phyloP scores from a whole-genome alignment of 202 grass and related monocot species.

The Digitaria exilis region DNA sequence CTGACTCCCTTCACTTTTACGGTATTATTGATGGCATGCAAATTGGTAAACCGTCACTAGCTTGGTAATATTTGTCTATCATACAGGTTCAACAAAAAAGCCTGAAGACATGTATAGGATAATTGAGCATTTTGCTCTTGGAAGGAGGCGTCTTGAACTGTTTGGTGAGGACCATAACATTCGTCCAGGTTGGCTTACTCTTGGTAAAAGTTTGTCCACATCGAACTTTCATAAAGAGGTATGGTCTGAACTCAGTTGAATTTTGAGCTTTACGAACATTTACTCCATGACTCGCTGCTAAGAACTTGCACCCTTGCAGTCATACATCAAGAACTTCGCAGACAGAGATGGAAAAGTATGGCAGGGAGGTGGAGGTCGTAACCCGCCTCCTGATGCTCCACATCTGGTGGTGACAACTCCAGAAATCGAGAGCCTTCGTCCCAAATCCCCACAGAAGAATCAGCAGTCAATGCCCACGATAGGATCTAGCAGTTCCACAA shows the following conservation, averaged over 20 bases:
- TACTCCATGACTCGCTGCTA: neutral
- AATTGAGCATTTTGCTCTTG: slow-evolving; percentile 94
- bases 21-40: neutral
- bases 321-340: slow-evolving; percentile 63
- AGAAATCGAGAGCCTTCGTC: slow-evolving; percentile 80
- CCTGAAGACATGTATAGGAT: slow-evolving; percentile 93
- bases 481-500: slow-evolving; percentile 43
- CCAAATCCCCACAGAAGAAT: slow-evolving; percentile 59
- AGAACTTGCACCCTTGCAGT: slow-evolving; percentile 37
- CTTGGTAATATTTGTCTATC: neutral
- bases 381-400: slow-evolving; percentile 82
- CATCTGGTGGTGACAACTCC: slow-evolving; percentile 86
- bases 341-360: slow-evolving; percentile 89
- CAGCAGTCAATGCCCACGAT: slow-evolving; percentile 36
- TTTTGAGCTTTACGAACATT: neutral
- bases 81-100: slow-evolving; percentile 83
- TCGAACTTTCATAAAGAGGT: slow-evolving; percentile 94
- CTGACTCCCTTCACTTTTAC: neutral
- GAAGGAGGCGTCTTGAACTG: slow-evolving; percentile 79
- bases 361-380: slow-evolving; percentile 85
- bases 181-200: slow-evolving; percentile 74
- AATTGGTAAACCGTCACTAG: neutral
- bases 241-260: neutral
- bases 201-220: slow-evolving; percentile 78
- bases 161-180: slow-evolving; percentile 97